Conservation (phyloP, 192 early-diverging fungal species). For the Paraglomus occultum region DNA sequence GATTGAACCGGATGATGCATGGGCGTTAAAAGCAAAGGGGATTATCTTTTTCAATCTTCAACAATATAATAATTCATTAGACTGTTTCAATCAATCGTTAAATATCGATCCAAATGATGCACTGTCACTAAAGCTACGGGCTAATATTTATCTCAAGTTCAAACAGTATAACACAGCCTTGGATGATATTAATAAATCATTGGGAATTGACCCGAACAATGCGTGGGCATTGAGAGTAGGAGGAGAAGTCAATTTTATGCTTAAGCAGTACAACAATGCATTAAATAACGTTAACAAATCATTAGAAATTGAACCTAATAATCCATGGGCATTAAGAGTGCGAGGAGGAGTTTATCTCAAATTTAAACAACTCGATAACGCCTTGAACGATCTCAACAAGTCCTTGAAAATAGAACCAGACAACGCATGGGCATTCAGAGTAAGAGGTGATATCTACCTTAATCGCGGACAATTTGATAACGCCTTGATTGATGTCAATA, state of each 20-base stretch:
- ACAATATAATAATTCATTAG: not conserved
- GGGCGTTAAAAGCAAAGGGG: not conserved
- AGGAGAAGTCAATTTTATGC: not conserved
- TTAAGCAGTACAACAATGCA: not conserved
- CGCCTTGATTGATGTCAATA: not conserved
- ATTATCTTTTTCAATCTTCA: not conserved
- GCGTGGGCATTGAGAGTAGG: not conserved
- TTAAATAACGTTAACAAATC: not conserved
- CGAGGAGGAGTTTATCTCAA: not conserved
- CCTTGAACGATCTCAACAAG: constrained; percentile 6
- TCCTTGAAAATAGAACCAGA: constrained; percentile 1
- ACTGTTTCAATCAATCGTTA: not conserved
- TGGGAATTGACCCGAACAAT: not conserved
- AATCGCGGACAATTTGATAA: not conserved
- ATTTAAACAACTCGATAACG: not conserved
- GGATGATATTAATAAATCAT: constrained; percentile 15
- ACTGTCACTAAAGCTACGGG: not conserved
- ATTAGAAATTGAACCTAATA: constrained; percentile 9
- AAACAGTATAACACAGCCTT: not conserved
- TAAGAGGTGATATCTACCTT: not conserved
- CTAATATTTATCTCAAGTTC: not conserved
- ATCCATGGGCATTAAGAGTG: not conserved
- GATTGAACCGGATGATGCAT: not conserved
- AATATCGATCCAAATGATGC: not conserved
- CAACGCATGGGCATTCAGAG: not conserved